Conservation (phyloP, 129 eudicot species). For the Pittosporum tobira region DNA sequence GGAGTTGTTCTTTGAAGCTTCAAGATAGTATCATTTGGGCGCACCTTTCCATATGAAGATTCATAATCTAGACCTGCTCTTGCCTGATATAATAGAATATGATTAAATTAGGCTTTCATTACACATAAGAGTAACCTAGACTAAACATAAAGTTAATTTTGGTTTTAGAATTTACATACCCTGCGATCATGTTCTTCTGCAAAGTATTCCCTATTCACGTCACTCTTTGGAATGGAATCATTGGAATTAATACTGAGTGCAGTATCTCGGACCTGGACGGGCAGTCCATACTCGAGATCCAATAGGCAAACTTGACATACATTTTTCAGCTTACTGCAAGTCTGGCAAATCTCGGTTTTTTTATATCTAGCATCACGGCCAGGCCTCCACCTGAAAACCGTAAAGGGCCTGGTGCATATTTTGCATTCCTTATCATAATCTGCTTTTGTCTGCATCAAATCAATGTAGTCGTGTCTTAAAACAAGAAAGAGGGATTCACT, state of each 20-base stretch:
- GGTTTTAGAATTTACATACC: slow-evolving; percentile 36
- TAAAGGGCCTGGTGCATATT: slow-evolving; percentile 80
- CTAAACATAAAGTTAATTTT: not conserved
- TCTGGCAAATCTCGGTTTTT: slow-evolving; percentile 73
- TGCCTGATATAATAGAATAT: slow-evolving; percentile 50
- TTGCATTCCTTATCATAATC: slow-evolving; percentile 76
- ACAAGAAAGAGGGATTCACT: too few species aligned
- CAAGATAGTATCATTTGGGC: slow-evolving; percentile 80
- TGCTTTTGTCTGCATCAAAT: slow-evolving; percentile 59
- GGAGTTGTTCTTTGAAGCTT: slow-evolving; percentile 95
- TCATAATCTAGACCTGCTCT: slow-evolving; percentile 96
- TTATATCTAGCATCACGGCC: slow-evolving; percentile 88
- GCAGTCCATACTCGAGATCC: slow-evolving; percentile 86
- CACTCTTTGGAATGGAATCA: slow-evolving; percentile 89
- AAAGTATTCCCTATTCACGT: slow-evolving; percentile 77
- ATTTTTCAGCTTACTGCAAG: slow-evolving; percentile 78
- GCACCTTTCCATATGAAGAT: slow-evolving; percentile 79
- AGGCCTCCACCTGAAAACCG: slow-evolving; percentile 91
- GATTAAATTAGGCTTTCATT: not conserved
- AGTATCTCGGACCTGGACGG: slow-evolving; percentile 88
- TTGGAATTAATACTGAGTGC: slow-evolving; percentile 70
- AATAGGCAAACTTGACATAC: slow-evolving; percentile 90
- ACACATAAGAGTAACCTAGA: too few species aligned
- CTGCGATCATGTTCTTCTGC: slow-evolving; percentile 94
- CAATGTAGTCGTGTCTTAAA: not conserved